Evolutionary conservation across 1,284 basidiomycete genomes (phyloP).

Genomic region (Ceratobasidium sp.): DNA sequence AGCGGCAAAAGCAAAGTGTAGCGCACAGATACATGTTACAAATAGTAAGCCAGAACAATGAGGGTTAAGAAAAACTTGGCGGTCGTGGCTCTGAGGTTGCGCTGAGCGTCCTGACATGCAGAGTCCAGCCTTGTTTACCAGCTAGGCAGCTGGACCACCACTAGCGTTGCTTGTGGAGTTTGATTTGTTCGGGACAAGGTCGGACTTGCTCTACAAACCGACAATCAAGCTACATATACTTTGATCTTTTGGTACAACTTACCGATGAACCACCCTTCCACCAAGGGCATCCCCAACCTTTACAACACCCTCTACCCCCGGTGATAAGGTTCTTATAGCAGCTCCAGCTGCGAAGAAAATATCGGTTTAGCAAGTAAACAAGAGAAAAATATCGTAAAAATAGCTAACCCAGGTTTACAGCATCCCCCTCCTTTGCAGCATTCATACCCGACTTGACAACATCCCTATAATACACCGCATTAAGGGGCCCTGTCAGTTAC

Average conservation of each 20-base stretch:
- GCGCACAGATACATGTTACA: not conserved
- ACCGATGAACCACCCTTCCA: not conserved
- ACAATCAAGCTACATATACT: not conserved
- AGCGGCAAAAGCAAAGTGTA: not conserved
- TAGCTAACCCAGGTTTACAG: slow-evolving; percentile 6
- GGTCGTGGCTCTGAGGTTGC: not conserved
- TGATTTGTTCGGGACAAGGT: not conserved
- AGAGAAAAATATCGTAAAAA: not conserved
- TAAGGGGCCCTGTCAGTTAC: not conserved
- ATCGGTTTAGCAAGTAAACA: not conserved
- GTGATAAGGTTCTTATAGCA: not conserved
- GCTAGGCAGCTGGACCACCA: not conserved
- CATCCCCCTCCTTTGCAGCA: slow-evolving; percentile 20
- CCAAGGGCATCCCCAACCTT: not conserved
- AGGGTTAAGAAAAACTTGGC: not conserved
- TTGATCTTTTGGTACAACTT: not conserved
- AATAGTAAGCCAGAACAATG: not conserved
- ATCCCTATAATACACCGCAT: not conserved
- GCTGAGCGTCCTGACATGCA: not conserved
- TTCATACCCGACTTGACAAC: not conserved
- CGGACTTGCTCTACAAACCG: not conserved
- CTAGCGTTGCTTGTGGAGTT: not conserved
- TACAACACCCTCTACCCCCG: not conserved
- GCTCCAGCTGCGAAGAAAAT: not conserved
- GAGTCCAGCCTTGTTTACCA: not conserved